Conservation (phyloP, 331 rosid genomes). For the Pyrus hybrid region DNA sequence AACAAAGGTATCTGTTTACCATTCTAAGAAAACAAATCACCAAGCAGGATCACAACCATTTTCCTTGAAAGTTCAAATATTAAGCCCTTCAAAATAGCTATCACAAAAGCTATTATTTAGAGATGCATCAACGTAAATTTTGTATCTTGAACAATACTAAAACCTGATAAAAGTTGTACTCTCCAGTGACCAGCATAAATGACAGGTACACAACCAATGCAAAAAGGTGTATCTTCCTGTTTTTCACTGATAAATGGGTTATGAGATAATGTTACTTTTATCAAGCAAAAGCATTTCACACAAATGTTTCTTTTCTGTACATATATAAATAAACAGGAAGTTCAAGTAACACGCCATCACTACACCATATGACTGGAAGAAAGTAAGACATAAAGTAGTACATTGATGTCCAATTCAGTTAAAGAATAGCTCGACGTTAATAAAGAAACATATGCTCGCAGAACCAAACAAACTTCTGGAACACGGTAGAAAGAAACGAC, state of each 20-base stretch:
- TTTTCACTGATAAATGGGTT: background rate
- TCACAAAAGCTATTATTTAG: background rate
- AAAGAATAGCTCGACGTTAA: background rate
- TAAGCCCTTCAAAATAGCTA: background rate
- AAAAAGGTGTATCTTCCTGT: background rate
- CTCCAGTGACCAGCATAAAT: background rate
- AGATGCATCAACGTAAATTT: background rate
- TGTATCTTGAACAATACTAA: background rate
- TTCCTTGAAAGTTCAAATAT: background rate
- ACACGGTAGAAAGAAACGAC: background rate
- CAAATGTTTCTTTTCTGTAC: no score
- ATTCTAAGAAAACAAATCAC: background rate
- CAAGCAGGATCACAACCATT: background rate
- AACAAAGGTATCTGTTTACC: background rate
- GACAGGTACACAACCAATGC: background rate
- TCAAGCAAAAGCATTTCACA: slow-evolving; percentile 1
- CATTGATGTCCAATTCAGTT: background rate
- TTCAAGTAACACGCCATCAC: background rate
- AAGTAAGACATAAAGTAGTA: background rate
- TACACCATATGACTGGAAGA: background rate
- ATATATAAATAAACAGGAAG: background rate
- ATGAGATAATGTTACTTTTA: background rate
- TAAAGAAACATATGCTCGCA: background rate
- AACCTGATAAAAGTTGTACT: background rate
- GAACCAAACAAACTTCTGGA: background rate